Evolutionary conservation across 306 rosid genomes (phyloP).

Genomic region (Leucaena leucocephala): DNA sequence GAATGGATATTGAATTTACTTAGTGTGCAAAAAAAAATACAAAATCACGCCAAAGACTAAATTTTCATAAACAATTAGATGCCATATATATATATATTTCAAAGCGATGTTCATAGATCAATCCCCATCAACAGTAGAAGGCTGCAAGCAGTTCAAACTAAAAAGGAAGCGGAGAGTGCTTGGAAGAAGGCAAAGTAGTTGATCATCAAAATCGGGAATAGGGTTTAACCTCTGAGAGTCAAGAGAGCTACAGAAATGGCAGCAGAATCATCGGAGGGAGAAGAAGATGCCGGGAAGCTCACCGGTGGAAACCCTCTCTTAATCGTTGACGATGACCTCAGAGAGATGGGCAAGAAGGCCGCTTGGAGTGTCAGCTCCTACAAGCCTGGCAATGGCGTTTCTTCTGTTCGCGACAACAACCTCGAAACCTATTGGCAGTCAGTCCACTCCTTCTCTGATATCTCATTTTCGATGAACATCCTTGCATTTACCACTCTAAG

Average conservation of each 20-base stretch:
- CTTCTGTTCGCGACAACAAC: conserved; percentile 77
- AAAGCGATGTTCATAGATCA: background rate
- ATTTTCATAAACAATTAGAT: too few species aligned
- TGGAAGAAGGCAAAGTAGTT: background rate
- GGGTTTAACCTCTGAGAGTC: background rate
- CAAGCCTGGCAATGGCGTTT: conserved; percentile 92
- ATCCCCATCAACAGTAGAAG: background rate
- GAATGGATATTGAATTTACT: too few species aligned
- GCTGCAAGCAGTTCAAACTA: background rate
- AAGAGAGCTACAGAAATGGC: conserved; percentile 52
- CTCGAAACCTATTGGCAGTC: conserved; percentile 92
- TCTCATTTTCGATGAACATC: background rate
- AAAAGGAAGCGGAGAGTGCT: background rate
- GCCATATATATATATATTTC: too few species aligned
- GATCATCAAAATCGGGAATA: background rate
- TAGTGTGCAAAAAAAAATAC: too few species aligned
- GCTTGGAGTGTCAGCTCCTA: conserved; percentile 98
- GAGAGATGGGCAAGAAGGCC: conserved; percentile 90
- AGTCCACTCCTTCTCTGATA: background rate
- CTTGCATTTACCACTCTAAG: background rate
- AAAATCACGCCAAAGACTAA: background rate
- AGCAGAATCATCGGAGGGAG: conserved; percentile 88
- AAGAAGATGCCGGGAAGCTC: conserved; percentile 79
- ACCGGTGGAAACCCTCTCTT: conserved; percentile 60
- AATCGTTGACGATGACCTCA: conserved; percentile 65